Evolutionary conservation across 106 monocot genomes (phyloP).

Genomic region (Dendrobium catenatum): DNA sequence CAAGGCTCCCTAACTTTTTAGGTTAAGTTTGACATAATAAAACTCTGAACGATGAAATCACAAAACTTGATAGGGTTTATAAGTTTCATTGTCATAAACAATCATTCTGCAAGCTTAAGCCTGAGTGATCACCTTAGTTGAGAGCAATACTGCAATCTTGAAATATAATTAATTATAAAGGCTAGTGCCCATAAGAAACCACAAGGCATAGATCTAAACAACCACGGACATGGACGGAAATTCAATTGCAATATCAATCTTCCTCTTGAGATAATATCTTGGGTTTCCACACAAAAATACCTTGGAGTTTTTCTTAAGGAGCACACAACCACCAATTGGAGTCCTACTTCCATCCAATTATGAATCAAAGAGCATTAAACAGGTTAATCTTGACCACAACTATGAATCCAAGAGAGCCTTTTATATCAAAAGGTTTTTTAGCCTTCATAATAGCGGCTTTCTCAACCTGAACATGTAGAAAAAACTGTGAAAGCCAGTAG

Average conservation of each 20-base stretch:
- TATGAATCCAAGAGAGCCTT: background rate
- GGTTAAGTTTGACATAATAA: background rate
- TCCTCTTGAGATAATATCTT: background rate
- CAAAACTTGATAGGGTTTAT: background rate
- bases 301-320: background rate
- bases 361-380: background rate
- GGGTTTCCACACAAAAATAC: background rate
- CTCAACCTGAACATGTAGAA: too few species aligned
- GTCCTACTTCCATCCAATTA: background rate
- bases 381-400: background rate
- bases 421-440: background rate
- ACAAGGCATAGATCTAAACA: background rate
- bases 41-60: background rate
- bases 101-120: background rate
- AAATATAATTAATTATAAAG: background rate
- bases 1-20: background rate
- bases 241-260: background rate
- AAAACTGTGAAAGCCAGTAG: background rate
- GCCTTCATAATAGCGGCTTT: background rate
- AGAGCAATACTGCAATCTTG: background rate
- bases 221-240: background rate
- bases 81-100: background rate
- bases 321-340: background rate
- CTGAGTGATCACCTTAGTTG: background rate
- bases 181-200: background rate